Evolutionary conservation across 2,329 filamentous ascomycete genomes (phyloP).

Genomic region (Chaetomium globosum): DNA sequence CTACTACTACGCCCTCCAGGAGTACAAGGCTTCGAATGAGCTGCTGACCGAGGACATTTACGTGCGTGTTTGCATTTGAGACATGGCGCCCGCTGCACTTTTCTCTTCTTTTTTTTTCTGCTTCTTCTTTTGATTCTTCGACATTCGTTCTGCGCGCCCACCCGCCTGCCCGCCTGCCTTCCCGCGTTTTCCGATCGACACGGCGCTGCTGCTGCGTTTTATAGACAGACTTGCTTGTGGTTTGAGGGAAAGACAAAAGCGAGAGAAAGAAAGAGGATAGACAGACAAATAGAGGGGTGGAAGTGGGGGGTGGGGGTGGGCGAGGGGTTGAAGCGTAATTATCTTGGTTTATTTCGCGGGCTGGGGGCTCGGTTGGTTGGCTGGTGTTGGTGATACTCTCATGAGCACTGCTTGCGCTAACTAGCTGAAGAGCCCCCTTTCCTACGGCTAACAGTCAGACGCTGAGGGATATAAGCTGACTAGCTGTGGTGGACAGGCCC

Average conservation of each 20-base stretch:
- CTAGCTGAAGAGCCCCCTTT: neutral
- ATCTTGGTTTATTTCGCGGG: conserved; percentile 16
- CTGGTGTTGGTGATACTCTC: neutral
- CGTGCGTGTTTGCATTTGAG: conserved; percentile 64
- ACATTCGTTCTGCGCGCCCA: conserved; percentile 15
- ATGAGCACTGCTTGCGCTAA: neutral
- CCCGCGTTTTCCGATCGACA: conserved; percentile 2
- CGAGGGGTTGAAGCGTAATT: conserved; percentile 26
- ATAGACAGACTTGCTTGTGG: neutral
- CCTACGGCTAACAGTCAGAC: neutral
- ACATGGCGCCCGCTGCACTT: conserved; percentile 26
- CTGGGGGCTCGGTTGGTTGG: neutral
- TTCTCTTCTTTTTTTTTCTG: conserved; percentile 25
- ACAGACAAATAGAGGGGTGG: conserved; percentile 3
- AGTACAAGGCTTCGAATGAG: conserved; percentile 93
- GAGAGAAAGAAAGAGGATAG: neutral
- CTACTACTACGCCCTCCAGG: conserved; percentile 90
- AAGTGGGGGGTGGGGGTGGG: neutral
- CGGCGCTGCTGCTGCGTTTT: conserved; percentile 6
- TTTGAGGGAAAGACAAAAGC: neutral
- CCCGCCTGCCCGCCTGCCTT: conserved; percentile 18
- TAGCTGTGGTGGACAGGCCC: conserved; percentile 57
- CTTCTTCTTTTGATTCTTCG: conserved; percentile 21
- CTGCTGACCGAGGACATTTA: conserved; percentile 94
- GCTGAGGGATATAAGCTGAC: conserved; percentile 20